Conservation (phyloP, 2,329 filamentous ascomycete species). For the Aspergillus sp. region DNA sequence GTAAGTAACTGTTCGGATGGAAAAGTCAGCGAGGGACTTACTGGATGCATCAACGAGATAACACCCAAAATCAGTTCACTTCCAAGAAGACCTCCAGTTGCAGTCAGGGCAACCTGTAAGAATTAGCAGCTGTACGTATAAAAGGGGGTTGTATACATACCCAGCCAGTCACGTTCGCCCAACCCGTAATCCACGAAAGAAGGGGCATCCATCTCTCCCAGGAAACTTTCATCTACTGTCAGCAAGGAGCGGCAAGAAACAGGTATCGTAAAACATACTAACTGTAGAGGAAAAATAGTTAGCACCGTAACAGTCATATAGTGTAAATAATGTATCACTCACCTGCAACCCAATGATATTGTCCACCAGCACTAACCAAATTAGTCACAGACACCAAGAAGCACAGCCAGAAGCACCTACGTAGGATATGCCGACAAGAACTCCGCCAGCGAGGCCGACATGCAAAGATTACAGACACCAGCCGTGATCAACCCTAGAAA, state of each 20-base stretch:
- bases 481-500: conserved; percentile 53
- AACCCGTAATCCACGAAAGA: conserved; percentile 70
- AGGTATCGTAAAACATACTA: conserved; percentile 38
- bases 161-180: conserved; percentile 70
- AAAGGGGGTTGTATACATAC: conserved; percentile 38
- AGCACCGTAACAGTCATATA: neutral
- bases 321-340: conserved; percentile 14
- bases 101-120: conserved; percentile 57
- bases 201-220: conserved; percentile 62
- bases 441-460: conserved; percentile 69
- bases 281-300: conserved; percentile 18
- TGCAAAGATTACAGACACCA: conserved; percentile 68
- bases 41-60: conserved; percentile 61
- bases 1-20: too few species aligned
- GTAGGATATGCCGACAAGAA: conserved; percentile 67
- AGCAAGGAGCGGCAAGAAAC: neutral
- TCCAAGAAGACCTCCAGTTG: conserved; percentile 67
- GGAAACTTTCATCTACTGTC: conserved; percentile 45
- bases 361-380: conserved; percentile 52
- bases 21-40: too few species aligned
- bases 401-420: conserved; percentile 23
- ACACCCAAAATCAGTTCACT: conserved; percentile 68
- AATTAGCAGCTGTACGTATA: conserved; percentile 19
- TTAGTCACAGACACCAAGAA: conserved; percentile 13
- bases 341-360: conserved; percentile 72